phyloP scores from a whole-genome alignment of 2,329 filamentous ascomycete species.

The Neurospora crassa region DNA sequence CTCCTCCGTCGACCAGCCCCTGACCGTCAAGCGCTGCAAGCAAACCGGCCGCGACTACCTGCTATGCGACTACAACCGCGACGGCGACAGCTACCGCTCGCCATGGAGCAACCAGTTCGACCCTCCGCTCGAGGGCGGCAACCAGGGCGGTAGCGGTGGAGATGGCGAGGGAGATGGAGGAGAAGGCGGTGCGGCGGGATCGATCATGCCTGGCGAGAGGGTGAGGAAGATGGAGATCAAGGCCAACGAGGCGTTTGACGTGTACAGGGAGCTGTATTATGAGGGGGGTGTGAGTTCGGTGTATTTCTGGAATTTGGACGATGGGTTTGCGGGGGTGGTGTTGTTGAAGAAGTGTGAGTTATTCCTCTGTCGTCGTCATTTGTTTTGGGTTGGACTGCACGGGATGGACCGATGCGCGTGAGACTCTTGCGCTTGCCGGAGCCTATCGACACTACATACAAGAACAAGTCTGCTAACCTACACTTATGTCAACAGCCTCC shows the following conservation, averaged over 20 bases:
- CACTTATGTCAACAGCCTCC: slow-evolving; percentile 39
- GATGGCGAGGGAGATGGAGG: slow-evolving; percentile 47
- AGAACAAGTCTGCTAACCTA: too few relatives aligned
- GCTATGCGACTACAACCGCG: slow-evolving; percentile 98
- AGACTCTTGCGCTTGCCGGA: too few relatives aligned
- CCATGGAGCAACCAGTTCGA: slow-evolving; percentile 99
- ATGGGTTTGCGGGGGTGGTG: slow-evolving; percentile 94
- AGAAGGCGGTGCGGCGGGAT: slow-evolving; percentile 58
- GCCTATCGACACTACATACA: too few relatives aligned
- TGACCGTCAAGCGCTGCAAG: slow-evolving; percentile 75
- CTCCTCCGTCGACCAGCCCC: slow-evolving; percentile 92
- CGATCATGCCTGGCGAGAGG: slow-evolving; percentile 60
- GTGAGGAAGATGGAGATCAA: slow-evolving; percentile 89
- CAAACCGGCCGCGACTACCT: slow-evolving; percentile 91
- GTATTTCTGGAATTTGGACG: slow-evolving; percentile 97
- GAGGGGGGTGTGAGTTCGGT: slow-evolving; percentile 94
- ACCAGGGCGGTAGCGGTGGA: slow-evolving; percentile 38
- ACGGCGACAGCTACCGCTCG: slow-evolving; percentile 93
- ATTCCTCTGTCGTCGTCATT: background rate
- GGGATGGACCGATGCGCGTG: too few relatives aligned
- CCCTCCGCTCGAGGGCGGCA: slow-evolving; percentile 62
- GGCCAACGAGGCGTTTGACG: slow-evolving; percentile 93
- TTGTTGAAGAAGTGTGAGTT: slow-evolving; percentile 81
- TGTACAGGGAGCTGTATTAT: slow-evolving; percentile 94
- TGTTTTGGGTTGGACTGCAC: background rate